phyloP scores from a whole-genome alignment of 257 asterid genomes.

The Euphrasia confusa region DNA sequence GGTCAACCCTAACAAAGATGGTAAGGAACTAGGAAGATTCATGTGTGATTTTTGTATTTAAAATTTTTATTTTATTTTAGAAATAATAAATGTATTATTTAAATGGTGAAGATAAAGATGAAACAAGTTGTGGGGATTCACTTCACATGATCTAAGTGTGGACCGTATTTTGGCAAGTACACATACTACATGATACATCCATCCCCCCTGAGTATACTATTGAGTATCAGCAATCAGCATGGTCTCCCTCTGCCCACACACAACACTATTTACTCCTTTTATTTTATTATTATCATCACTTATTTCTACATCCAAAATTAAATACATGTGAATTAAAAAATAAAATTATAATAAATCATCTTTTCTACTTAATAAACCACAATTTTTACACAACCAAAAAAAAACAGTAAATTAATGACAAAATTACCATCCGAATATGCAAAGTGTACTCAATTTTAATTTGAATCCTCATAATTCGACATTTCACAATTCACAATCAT shows the following conservation, averaged over 20 bases:
- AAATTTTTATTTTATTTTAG: background rate
- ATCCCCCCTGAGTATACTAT: conserved; percentile 35
- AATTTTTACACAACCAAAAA: no score
- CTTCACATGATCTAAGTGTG: conserved; percentile 37
- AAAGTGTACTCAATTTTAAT: no score
- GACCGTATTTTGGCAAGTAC: conserved; percentile 42
- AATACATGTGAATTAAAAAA: no score
- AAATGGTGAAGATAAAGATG: conserved; percentile 14
- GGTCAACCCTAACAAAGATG: conserved; percentile 57
- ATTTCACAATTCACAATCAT: no score
- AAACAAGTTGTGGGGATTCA: conserved; percentile 53
- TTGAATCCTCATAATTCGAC: no score
- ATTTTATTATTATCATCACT: background rate
- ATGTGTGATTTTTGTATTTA: conserved; percentile 3
- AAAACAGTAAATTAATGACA: no score
- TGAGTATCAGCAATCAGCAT: conserved; percentile 25
- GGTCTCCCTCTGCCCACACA: conserved; percentile 20
- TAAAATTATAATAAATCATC: no score
- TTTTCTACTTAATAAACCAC: no score
- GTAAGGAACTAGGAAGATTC: conserved; percentile 75
- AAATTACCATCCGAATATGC: no score
- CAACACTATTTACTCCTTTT: background rate
- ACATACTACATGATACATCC: conserved; percentile 25
- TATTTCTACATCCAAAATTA: background rate
- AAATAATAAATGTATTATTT: conserved; percentile 15